These are phyloP conservation scores for Kluyveromyces wickerhamii DNA, from an alignment of 805 yeast genomes.

Conservation along the genomic window DNA sequence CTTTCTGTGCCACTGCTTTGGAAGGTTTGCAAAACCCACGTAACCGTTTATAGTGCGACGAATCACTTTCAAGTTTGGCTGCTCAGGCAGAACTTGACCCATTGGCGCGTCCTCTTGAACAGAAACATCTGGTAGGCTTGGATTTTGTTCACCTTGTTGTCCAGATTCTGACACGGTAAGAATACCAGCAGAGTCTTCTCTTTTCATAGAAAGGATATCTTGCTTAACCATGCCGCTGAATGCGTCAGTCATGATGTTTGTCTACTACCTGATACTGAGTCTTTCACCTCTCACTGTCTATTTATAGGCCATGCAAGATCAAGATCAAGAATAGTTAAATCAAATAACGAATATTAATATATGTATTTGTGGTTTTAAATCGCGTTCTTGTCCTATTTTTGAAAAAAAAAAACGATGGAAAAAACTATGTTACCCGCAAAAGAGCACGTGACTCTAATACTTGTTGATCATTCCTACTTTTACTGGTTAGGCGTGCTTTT, in stretches of 20 bases:
- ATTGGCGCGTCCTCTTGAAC: neutral
- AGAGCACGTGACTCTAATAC: neutral
- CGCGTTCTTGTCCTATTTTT: conserved; percentile 2
- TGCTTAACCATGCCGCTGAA: neutral
- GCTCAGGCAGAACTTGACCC: conserved; percentile 29
- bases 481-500: no score
- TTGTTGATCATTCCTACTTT: no score
- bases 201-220: conserved; percentile 3
- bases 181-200: conserved; percentile 5
- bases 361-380: conserved; percentile 2
- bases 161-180: neutral
- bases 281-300: no score
- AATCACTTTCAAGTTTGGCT: conserved; percentile 48
- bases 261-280: no score
- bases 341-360: neutral
- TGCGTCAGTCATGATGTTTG: conserved; percentile 1
- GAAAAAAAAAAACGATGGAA: neutral
- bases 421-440: neutral
- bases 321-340: no score
- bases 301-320: no score
- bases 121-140: neutral
- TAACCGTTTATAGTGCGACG: conserved; percentile 82
- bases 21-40: conserved; percentile 95
- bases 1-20: conserved; percentile 97
- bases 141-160: neutral